Evolutionary conservation across 176 grass and related monocot species (phyloP), one percentile per base, ranked within the genome.

Genomic region (Triticum timopheevii): DNA sequence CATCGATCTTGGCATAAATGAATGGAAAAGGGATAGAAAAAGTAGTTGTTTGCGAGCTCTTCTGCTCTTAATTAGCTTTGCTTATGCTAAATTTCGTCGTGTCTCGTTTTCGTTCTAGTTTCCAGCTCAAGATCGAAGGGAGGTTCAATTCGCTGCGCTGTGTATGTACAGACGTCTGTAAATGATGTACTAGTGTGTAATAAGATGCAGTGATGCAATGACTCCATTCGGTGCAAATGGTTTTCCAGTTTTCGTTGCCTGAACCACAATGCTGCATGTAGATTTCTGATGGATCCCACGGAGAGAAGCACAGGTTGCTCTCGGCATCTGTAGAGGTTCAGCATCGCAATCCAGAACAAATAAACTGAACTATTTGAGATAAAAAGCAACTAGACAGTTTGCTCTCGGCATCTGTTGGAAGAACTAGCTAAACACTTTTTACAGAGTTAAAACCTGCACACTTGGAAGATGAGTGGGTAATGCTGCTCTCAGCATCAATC

Each of bases 381-480:
- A 20, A 58, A 58, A 61, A 28, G 30, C 10, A 84, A 2, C 44
- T 69, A 77, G 23, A 66, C 25, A 35, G 33, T 17, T 49, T 7
- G 8, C 67, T 23, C 61, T 72, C 73, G 65, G 62, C 35, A 76
- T 63, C 49, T 45, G 40, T 5, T 40, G 39, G 10, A 40, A 40
- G 39, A 40, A 40, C 39, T 40, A 9, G 39, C 39, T 40, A 40
- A 40, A 76, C 77, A 69, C 54, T 7, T 16, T 7, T 34, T 56
- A 77, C 17, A 23, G 47, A 84, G 81, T 74, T 74, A 68, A 75
- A 75, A 62, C 22, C 8, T 84, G 27, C 39, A 84, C 89, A 87
- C 25, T 20, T 68, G 22, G 36, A 80, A 87, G 24, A 80, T 36
- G 13, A 58, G 54, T 66, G 61, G 19, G 27, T 74, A 68, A 13